These are phyloP conservation scores for Metschnikowia lunata DNA, from an alignment of 805 yeast genomes.

Conservation along the genomic window DNA sequence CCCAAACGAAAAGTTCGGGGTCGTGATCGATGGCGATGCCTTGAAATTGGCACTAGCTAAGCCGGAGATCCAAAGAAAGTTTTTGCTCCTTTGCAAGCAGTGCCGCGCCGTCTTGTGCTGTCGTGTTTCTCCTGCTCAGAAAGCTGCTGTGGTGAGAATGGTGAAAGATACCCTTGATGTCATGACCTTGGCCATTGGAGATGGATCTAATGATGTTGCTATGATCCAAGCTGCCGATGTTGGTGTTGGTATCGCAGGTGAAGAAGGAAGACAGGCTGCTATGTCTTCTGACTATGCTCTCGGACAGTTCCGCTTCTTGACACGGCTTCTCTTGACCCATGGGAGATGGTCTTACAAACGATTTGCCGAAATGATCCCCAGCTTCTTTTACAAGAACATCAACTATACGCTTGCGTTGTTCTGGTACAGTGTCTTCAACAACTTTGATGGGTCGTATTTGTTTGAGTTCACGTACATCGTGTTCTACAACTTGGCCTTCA, in stretches of 20 bases:
- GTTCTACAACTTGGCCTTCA: slow-evolving; percentile 76
- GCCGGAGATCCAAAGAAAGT: slow-evolving; percentile 40
- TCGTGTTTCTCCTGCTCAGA: slow-evolving; percentile 80
- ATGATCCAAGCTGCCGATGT: slow-evolving; percentile 85
- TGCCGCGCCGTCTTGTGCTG: slow-evolving; percentile 79
- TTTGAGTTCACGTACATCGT: slow-evolving; percentile 75
- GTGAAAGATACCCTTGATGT: slow-evolving; percentile 63
- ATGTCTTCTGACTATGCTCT: slow-evolving; percentile 83
- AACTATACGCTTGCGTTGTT: slow-evolving; percentile 69
- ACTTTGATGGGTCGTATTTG: slow-evolving; percentile 72
- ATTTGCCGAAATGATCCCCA: slow-evolving; percentile 72
- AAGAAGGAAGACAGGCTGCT: slow-evolving; percentile 83
- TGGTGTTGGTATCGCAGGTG: slow-evolving; percentile 85
- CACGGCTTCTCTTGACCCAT: slow-evolving; percentile 64
- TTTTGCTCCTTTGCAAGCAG: slow-evolving; percentile 66
- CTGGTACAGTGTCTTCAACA: slow-evolving; percentile 68
- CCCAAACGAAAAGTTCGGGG: slow-evolving; percentile 53
- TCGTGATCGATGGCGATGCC: slow-evolving; percentile 70
- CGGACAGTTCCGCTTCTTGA: slow-evolving; percentile 70
- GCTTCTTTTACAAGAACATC: slow-evolving; percentile 73
- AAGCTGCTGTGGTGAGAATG: slow-evolving; percentile 67
- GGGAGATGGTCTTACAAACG: slow-evolving; percentile 83
- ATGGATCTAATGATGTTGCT: slow-evolving; percentile 84
- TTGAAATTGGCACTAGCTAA: slow-evolving; percentile 42
- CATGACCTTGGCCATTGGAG: slow-evolving; percentile 79